Base-by-base conservation (phyloP, 345 rosid genomes). In the Dipteronia sinensis region DNA sequence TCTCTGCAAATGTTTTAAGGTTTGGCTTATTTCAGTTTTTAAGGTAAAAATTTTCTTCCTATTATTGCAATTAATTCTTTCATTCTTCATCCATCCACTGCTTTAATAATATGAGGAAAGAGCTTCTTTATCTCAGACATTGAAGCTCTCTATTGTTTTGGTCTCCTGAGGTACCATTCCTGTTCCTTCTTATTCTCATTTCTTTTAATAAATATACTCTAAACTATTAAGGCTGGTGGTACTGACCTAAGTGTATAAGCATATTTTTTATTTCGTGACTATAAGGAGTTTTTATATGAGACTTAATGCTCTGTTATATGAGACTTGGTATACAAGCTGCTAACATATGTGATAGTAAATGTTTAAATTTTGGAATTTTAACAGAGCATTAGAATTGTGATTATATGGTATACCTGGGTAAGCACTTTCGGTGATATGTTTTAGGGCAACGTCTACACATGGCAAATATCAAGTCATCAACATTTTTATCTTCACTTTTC, bases 401-500 rank as follows among this genome's bases (percentile, higher is more conserved):
- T 12, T 12, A 49, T 13, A 49, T 3, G 16, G 16, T 2, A 42
- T 85, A 92, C 97, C 82, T 25, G 61, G 97, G 95, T 74, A 90
- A 85, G 84, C 95, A 92, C 83, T 85, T 88, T 73, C 92, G 78
- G 79, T 92, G 97, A 82, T 88, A 92, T 19, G 87, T 84, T 76
- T 79, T 88, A 75, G 95, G 97, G 82, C 97, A 92, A 69, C 97
- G 93, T 75, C 93, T 87, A 80, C 97, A 91, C 17, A 89, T 70
- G 71, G 95, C 91, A 75, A 92, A 86, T 78, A 89, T 92, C 79
- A 87, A 78, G 27, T 84, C 85, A 61, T 23, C 23, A 22, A 84
- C 72, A 53, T 78, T 77, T 74, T 80, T 83, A 77, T 85, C 80
- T 84, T 92, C 97, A 66, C 69, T 62, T 78, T 69, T 76, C 77